Evolutionary conservation across 768 basidiomycete species (phyloP).

Genomic region (Mycena vitilis): DNA sequence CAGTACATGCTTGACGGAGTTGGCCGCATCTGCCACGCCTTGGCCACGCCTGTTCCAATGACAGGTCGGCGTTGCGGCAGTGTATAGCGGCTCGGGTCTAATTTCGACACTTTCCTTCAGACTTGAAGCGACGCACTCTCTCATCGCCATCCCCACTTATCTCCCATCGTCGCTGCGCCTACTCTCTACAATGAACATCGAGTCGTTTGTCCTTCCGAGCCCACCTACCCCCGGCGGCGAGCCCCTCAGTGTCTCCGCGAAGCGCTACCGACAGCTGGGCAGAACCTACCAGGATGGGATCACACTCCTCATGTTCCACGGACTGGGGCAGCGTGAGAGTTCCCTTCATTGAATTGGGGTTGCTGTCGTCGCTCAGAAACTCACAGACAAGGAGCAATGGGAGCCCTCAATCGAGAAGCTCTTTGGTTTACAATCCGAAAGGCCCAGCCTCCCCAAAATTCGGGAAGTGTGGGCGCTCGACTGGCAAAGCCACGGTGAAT

Average conservation of each 20-base stretch:
- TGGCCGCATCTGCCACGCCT: too few species aligned
- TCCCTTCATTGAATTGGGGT: neutral
- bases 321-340: slow-evolving; percentile 16
- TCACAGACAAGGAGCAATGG: slow-evolving; percentile 47
- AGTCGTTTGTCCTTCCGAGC: neutral
- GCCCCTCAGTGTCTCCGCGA: neutral
- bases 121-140: neutral
- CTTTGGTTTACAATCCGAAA: slow-evolving; percentile 29
- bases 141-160: neutral
- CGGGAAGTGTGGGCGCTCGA: slow-evolving; percentile 47
- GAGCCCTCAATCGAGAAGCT: slow-evolving; percentile 42
- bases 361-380: neutral
- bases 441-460: slow-evolving; percentile 23
- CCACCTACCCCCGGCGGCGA: neutral
- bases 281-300: slow-evolving; percentile 9
- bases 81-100: too few species aligned
- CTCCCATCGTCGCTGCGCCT: too few species aligned
- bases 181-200: neutral
- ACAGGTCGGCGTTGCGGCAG: too few species aligned
- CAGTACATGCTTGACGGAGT: too few species aligned
- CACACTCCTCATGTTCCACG: slow-evolving; percentile 20
- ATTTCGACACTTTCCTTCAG: neutral
- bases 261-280: neutral
- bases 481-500: slow-evolving; percentile 46
- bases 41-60: too few species aligned